Evolutionary conservation across 2,329 filamentous ascomycete species (phyloP).

Genomic region (Didymella glomerata): DNA sequence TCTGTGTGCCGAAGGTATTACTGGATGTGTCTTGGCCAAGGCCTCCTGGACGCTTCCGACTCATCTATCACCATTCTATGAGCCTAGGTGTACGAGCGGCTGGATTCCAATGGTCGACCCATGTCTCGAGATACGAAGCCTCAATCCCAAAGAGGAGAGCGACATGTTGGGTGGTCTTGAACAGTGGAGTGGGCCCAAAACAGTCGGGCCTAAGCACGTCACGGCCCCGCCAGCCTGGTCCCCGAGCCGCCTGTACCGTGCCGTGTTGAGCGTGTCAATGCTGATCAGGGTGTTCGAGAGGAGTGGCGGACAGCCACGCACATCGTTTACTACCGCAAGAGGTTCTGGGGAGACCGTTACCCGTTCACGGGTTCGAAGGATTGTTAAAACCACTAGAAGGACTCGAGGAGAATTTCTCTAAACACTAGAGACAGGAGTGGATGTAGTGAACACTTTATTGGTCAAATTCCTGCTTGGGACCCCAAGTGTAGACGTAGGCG

Average conservation of each 20-base stretch:
- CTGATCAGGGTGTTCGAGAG: constrained; percentile 7
- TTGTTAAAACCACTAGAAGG: neutral
- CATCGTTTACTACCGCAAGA: neutral
- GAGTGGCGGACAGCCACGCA: neutral
- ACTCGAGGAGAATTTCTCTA: neutral
- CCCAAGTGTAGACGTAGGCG: neutral
- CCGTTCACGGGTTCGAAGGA: neutral
- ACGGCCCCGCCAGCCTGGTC: constrained; percentile 13
- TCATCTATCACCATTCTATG: neutral
- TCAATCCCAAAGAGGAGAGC: neutral
- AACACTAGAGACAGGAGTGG: neutral
- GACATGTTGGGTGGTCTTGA: neutral
- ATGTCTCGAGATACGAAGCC: neutral
- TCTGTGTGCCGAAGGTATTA: neutral
- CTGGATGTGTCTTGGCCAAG: neutral
- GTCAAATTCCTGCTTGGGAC: no score
- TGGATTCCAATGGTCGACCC: neutral
- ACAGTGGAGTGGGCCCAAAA: neutral
- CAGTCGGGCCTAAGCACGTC: constrained; percentile 3
- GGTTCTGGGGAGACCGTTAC: neutral
- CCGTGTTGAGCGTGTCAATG: constrained; percentile 1
- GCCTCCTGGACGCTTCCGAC: neutral
- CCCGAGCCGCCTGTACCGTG: constrained; percentile 17
- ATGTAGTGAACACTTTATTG: neutral
- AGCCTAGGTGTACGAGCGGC: neutral